Evolutionary conservation across 176 grass and related monocot genomes (phyloP).

Genomic region (Cocos nucifera): DNA sequence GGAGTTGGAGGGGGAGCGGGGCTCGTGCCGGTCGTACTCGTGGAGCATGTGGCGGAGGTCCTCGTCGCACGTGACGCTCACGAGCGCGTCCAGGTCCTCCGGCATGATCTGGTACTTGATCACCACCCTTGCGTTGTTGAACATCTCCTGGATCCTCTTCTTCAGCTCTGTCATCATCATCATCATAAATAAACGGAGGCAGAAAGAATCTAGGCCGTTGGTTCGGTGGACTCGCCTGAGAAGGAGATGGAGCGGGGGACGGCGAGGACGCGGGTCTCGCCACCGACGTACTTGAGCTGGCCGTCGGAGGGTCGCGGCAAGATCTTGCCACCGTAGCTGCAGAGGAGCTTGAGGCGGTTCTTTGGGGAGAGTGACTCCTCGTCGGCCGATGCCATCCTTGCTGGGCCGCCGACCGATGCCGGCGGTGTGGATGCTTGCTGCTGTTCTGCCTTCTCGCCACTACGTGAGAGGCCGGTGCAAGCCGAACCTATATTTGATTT

Average conservation of each 20-base stretch:
- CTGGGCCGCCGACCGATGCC: too few relatives aligned
- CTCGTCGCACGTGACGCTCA: slow-evolving; percentile 70
- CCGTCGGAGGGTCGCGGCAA: slow-evolving; percentile 56
- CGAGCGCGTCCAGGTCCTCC: slow-evolving; percentile 68
- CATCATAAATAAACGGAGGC: not conserved
- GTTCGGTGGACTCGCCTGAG: slow-evolving; percentile 24
- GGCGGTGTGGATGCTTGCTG: too few relatives aligned
- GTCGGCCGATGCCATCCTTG: too few relatives aligned
- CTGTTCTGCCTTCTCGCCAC: too few relatives aligned
- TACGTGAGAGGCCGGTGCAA: too few relatives aligned
- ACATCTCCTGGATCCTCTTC: slow-evolving; percentile 69
- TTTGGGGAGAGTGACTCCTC: too few relatives aligned
- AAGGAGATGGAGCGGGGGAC: slow-evolving; percentile 65
- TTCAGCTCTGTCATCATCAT: slow-evolving; percentile 45
- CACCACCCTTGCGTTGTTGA: slow-evolving; percentile 39
- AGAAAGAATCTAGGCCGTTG: not conserved
- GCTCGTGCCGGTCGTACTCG: slow-evolving; percentile 61
- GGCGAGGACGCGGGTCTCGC: slow-evolving; percentile 76
- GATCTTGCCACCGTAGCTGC: slow-evolving; percentile 44
- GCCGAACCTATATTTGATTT: too few relatives aligned
- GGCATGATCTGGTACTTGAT: slow-evolving; percentile 75
- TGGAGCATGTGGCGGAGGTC: slow-evolving; percentile 75
- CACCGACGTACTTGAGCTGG: slow-evolving; percentile 75
- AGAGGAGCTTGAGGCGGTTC: too few relatives aligned
- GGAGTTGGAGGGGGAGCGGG: slow-evolving; percentile 21